Base-by-base conservation (phyloP, 257 asterid species). In the Apocynum venetum region DNA sequence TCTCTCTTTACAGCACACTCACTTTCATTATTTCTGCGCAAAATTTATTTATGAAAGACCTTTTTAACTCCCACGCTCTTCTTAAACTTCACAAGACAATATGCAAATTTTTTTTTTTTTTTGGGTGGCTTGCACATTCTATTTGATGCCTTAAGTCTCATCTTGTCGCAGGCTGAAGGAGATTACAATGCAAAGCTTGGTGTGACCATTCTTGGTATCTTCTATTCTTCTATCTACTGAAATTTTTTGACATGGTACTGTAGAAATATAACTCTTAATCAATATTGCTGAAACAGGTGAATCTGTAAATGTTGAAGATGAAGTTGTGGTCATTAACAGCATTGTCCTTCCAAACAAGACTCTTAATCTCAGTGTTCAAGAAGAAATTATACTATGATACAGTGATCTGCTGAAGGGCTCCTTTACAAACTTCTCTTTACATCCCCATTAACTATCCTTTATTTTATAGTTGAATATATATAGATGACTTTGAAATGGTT, bases 271-370 rank as follows among this genome's bases (percentile, higher is more conserved):
- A 36, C 4, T n/a, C 64, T 20, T 48, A 78, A 56, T 49, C 57
- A 11, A 78, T 51, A 36, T 60, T 25, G 53, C 8, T 79, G 74
- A 57, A 84, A 79, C 89, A 93, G 98, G 98, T 25, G 97, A 93
- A 78, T 88, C 96, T 0, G 98, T 93, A 77, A 82, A 82, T 1
- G 97, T 89, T 31, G 96, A 91, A 86, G 97, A 93, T 52, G 98
- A 91, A 82, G 88, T 91, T 47, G 94, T 91, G 19, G 91, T 93
- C 48, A 84, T 81, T 25, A 91, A 91, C 88, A 76, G 97, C 89
- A 91, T 93, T 63, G 96, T 91, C 80, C 98, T 93, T 68, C 98
- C 97, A n/a, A 87, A 91, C 74, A 93, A 91, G 87, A 86, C 85
- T 77, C 90, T 93, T 76, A 89, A 91, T 78, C 70, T 89, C 48